Evolutionary conservation across 441 rosid genomes (phyloP), one percentile per base, ranked within the genome.

Genomic region (Manihot esculenta): DNA sequence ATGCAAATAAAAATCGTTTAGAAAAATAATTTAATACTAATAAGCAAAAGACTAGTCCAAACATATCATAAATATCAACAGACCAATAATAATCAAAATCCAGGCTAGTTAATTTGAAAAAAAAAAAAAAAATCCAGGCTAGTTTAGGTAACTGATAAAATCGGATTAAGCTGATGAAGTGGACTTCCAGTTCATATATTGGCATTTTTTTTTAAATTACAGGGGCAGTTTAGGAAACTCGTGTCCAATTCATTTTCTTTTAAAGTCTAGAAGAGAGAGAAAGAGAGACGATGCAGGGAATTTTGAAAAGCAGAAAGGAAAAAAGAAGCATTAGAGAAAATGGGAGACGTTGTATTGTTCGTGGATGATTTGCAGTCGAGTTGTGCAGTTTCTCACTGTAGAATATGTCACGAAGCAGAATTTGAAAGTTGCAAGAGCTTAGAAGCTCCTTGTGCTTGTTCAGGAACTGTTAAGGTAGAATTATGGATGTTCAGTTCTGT

Each of bases 391-490:
- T 51, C 83, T 11, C 79, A 76, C 84, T 90, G 99, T 71, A 86
- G 99, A 77, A 94, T 94, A 44, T 94, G 98, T 80, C 97, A 90
- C 38, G 99, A 94, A 76, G 94, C 92, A 59, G 88, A 86, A 51
- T 83, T 83, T 13, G 96, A 87, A 70, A 88, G 89, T 85, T 79
- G 74, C 33, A 80, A 79, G 62, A 76, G 76, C 82, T 68, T 94
- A 66, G 99, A 94, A 87, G 85, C 92, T 83, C 98, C 99, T 45
- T 94, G 99, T 79, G 83, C 93, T 79, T 94, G 99, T 67, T 92
- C 97, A 0, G 99, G 99, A 56, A 87, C 99, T 51, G 84, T 87
- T 59, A 90, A 92, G 93, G 97, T 90, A 44, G 10, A 15, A 54
- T 35, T 50, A 3, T 20, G 33, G 47, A 66, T 45, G n/a, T 0